Evolutionary conservation across 768 basidiomycete genomes (phyloP).

Genomic region (Kwoniella mangroviensis): DNA sequence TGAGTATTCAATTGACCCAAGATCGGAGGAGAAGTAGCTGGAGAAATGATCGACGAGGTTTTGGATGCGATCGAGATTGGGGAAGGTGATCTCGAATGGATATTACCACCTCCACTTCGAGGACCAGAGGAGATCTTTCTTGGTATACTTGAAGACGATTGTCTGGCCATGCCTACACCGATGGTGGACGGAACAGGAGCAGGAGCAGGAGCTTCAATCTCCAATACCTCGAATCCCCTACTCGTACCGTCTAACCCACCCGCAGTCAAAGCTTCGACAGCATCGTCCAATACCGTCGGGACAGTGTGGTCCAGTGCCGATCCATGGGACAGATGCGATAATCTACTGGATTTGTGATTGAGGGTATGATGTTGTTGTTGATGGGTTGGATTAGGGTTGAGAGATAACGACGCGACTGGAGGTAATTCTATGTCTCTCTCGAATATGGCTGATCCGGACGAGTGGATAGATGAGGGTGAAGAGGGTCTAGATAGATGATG

Average conservation of each 20-base stretch:
- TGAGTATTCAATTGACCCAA: conserved; percentile 35
- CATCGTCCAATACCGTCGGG: conserved; percentile 82
- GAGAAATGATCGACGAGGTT: conserved; percentile 31
- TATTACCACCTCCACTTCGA: neutral
- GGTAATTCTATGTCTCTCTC: conserved; percentile 80
- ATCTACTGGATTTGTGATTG: conserved; percentile 47
- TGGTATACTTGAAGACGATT: conserved; percentile 32
- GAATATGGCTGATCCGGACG: conserved; percentile 86
- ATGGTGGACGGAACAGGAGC: conserved; percentile 34
- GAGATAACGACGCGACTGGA: conserved; percentile 48
- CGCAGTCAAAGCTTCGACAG: conserved; percentile 69
- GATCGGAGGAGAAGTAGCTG: conserved; percentile 42
- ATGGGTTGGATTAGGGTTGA: conserved; percentile 39
- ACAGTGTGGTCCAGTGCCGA: conserved; percentile 68
- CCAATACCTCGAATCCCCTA: conserved; percentile 36
- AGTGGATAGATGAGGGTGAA: conserved; percentile 61
- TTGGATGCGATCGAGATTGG: conserved; percentile 37
- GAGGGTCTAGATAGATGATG: conserved; percentile 49
- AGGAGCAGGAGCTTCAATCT: conserved; percentile 50
- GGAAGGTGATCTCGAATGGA: conserved; percentile 38
- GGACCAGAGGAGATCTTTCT: conserved; percentile 17
- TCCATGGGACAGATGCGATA: conserved; percentile 60
- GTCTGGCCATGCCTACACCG: conserved; percentile 40
- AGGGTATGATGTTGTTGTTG: conserved; percentile 39
- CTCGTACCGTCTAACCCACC: conserved; percentile 15